Evolutionary conservation across 306 rosid species (phyloP).

Genomic region (Begonia peltatifolia): DNA sequence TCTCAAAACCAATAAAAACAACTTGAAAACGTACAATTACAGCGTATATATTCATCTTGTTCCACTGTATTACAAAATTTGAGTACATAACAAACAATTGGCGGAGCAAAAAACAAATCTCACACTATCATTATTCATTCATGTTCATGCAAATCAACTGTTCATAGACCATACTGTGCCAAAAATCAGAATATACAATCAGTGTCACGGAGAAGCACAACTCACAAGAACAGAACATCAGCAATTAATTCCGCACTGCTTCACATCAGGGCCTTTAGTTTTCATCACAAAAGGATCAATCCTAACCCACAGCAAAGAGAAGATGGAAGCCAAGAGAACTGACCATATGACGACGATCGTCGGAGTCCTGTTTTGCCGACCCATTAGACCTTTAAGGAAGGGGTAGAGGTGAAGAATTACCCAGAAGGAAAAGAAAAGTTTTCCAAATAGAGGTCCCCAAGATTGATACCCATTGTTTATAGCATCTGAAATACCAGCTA

Average conservation of each 20-base stretch:
- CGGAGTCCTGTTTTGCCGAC: constrained; percentile 91
- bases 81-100: too few relatives aligned
- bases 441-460: constrained; percentile 95
- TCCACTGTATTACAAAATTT: too few relatives aligned
- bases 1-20: too few relatives aligned
- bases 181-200: too few relatives aligned
- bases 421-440: constrained; percentile 95
- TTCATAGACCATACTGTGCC: too few relatives aligned
- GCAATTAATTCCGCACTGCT: constrained; percentile 84
- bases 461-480: constrained; percentile 87
- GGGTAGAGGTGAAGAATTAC: constrained; percentile 93
- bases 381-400: constrained; percentile 97
- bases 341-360: constrained; percentile 96
- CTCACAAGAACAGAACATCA: constrained; percentile 24
- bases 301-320: constrained; percentile 95
- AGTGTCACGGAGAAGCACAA: constrained; percentile 5
- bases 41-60: too few relatives aligned
- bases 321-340: constrained; percentile 80
- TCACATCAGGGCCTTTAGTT: constrained; percentile 81
- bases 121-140: too few relatives aligned
- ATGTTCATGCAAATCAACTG: too few relatives aligned
- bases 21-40: too few relatives aligned
- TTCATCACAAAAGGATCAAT: constrained; percentile 78
- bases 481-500: constrained; percentile 94
- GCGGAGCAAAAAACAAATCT: too few relatives aligned